Evolutionary conservation across 2,329 filamentous ascomycete species (phyloP).

Genomic region (Herpotrichia juniperi): DNA sequence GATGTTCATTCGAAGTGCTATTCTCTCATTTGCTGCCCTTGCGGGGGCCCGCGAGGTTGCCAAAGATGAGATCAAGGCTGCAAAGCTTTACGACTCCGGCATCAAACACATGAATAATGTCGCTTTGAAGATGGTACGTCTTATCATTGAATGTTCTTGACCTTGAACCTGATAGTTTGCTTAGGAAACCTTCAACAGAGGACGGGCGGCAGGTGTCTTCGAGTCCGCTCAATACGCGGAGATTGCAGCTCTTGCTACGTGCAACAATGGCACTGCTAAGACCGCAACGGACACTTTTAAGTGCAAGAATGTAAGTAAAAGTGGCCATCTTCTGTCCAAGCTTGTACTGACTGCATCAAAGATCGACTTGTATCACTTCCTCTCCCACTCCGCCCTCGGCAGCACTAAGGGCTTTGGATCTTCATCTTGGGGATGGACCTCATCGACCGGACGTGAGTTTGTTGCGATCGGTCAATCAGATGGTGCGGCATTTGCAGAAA

Average conservation of each 20-base stretch:
- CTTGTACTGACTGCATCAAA: slow-evolving; percentile 14
- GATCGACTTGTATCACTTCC: slow-evolving; percentile 63
- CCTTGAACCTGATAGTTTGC: slow-evolving; percentile 23
- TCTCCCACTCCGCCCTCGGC: slow-evolving; percentile 60
- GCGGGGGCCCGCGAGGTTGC: slow-evolving; percentile 41
- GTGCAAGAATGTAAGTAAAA: slow-evolving; percentile 43
- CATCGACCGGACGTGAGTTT: slow-evolving; percentile 60
- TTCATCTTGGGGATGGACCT: slow-evolving; percentile 62
- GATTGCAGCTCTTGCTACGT: slow-evolving; percentile 39
- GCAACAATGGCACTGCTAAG: slow-evolving; percentile 45
- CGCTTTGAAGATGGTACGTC: slow-evolving; percentile 38
- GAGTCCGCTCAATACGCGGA: slow-evolving; percentile 42
- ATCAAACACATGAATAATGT: slow-evolving; percentile 46
- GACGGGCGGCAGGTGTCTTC: slow-evolving; percentile 39
- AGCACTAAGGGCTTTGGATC: slow-evolving; percentile 52
- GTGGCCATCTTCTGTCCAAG: not conserved
- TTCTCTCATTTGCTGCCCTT: slow-evolving; percentile 42
- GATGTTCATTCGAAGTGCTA: slow-evolving; percentile 36
- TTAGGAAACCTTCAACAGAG: slow-evolving; percentile 45
- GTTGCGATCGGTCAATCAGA: slow-evolving; percentile 61
- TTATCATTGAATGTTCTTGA: not conserved
- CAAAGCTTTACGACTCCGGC: slow-evolving; percentile 47
- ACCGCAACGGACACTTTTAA: slow-evolving; percentile 44
- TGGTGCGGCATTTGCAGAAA: slow-evolving; percentile 61
- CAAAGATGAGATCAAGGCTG: slow-evolving; percentile 40